Evolutionary conservation across 2,329 filamentous ascomycete species (phyloP).

Genomic region (Lecanosticta acicola): DNA sequence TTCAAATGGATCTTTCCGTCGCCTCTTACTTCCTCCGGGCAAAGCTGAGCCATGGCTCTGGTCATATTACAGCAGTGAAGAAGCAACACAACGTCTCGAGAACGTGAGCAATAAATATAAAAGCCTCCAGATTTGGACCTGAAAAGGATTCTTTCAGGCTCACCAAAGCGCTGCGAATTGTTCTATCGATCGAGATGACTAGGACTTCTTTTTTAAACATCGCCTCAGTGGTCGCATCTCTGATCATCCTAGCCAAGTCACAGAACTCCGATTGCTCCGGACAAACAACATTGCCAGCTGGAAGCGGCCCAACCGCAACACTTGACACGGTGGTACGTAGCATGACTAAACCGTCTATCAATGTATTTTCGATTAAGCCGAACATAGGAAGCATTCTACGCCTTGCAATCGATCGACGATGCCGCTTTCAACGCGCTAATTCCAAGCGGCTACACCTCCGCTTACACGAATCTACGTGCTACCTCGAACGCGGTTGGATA

Average conservation of each 20-base stretch:
- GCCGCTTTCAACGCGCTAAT: slow-evolving; percentile 1
- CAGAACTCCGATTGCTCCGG: neutral
- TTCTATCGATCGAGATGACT: too few relatives aligned
- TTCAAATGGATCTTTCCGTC: neutral
- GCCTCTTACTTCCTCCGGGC: neutral
- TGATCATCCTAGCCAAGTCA: neutral
- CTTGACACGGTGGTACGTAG: neutral
- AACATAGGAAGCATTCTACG: slow-evolving; percentile 1
- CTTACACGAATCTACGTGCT: slow-evolving; percentile 15
- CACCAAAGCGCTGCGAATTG: too few relatives aligned
- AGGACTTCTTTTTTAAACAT: neutral
- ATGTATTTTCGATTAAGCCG: neutral
- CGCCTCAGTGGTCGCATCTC: neutral
- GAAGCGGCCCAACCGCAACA: neutral
- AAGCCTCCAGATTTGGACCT: too few relatives aligned
- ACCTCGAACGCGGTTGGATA: slow-evolving; percentile 15
- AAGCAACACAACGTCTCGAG: too few relatives aligned
- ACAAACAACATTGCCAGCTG: neutral
- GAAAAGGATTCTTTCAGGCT: too few relatives aligned
- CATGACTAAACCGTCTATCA: neutral
- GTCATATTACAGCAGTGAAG: too few relatives aligned
- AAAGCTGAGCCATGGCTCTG: too few relatives aligned
- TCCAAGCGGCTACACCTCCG: slow-evolving; percentile 8
- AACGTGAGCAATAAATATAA: too few relatives aligned
- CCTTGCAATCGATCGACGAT: slow-evolving; percentile 1